Percentiles rank a stretch among this genome's conserved stretches.
Conservation (phyloP, 2,329 filamentous ascomycete genomes). For the Talaromyces sp. region DNA sequence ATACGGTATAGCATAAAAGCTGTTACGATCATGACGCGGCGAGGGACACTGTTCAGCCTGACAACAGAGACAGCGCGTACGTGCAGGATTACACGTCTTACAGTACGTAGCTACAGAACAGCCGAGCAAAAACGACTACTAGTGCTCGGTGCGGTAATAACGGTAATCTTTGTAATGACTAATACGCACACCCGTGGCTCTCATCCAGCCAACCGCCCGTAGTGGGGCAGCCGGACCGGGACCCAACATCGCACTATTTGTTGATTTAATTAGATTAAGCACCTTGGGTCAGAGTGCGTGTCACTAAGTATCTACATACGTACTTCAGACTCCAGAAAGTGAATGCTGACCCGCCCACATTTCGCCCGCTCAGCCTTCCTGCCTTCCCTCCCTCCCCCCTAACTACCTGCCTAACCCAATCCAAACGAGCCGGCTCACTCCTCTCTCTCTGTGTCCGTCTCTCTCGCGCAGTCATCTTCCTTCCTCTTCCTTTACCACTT, state of each 20-base stretch:
- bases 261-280: constrained; percentile 7
- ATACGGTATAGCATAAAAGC: not conserved
- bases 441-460: constrained; percentile 21
- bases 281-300: constrained; percentile 13
- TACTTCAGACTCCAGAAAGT: not conserved
- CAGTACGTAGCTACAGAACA: not conserved
- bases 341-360: constrained; percentile 5
- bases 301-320: not conserved
- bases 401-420: constrained; percentile 7
- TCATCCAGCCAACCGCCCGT: constrained; percentile 13
- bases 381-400: not conserved
- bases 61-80: not conserved
- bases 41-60: not conserved
- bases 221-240: constrained; percentile 14
- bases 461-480: constrained; percentile 11
- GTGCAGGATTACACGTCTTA: not conserved
- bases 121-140: not conserved
- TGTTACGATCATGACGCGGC: not conserved
- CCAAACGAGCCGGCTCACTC: not conserved
- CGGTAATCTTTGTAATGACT: not conserved
- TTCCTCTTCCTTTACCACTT: constrained; percentile 19
- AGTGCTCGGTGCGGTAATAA: not conserved
- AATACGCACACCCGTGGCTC: constrained; percentile 4
- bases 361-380: constrained; percentile 12
- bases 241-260: constrained; percentile 11